Base-by-base conservation (phyloP, 2,329 filamentous ascomycete species). In the Anthostomella pinea region DNA sequence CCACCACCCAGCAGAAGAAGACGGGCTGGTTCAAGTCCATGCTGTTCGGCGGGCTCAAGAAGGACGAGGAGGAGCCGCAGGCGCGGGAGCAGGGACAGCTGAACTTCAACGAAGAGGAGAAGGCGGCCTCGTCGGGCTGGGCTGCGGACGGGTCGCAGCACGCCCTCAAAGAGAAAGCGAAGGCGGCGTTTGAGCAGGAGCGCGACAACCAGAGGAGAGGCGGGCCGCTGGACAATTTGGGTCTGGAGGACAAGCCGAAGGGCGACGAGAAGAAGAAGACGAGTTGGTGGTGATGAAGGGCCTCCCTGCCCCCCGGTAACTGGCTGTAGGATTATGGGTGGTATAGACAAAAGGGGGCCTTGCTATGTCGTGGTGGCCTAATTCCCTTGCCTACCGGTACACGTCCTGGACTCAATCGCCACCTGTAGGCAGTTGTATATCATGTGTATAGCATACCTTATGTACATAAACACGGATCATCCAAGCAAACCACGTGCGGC, bases 201-300 rank as follows among this genome's bases (percentile, higher is more conserved):
- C 67, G 66, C 46, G 65, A 71, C 46, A 72, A 70, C 41, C 72
- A 78, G 62, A 62, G 62, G 41, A 58, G 46, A 9, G 74, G 73
- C 14, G 75, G 74, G 2, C 66, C 65, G 32, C 54, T 78, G 28
- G 74, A 78, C 48, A 67, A 68, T 39, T 41, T 77, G 3, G 73
- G 72, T 0, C 52, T 69, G 19, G 62, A 67, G 20, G 50, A 51
- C 24, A 44, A 39, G 22, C 15, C 51, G 37, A 20, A 48, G 42
- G 41, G 42, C 41, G 14, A 53, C 49, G 44, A 49, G 35, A 52
- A 59, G 30, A 73, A 72, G 64, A 75, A 72, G 61, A 64, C 70
- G 15, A 71, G 72, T 66, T 54, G 59, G 37, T 74, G 67, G 66
- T 64, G 55, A 43, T 26, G 15, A 27, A 25, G 16, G 17, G 18